A percentile compares a stretch with the other conserved stretches of the same genome.
Conservation (phyloP, 768 basidiomycete genomes). For the Tubosaeta sp. region DNA sequence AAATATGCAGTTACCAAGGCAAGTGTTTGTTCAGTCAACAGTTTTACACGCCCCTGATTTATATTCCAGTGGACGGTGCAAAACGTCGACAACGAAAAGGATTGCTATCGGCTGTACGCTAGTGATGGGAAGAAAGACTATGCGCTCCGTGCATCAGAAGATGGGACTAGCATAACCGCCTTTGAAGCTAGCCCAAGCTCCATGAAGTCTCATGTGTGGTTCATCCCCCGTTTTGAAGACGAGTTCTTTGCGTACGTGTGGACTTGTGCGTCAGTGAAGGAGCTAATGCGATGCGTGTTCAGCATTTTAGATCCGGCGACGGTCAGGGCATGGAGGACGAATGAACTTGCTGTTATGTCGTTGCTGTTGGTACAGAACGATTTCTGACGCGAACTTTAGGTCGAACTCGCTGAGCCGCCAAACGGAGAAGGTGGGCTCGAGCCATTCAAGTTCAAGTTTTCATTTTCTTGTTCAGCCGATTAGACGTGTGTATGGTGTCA, state of each 20-base stretch:
- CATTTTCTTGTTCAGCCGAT: background rate
- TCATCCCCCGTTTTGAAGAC: background rate
- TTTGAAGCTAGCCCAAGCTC: background rate
- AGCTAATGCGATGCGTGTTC: background rate
- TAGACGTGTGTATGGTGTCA: background rate
- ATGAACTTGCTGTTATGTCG: background rate
- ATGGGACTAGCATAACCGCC: constrained; percentile 1
- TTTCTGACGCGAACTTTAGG: background rate
- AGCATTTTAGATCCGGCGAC: background rate
- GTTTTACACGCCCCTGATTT: too few species aligned
- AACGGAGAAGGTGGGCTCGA: background rate
- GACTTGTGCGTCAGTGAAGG: background rate
- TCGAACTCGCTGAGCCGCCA: constrained; percentile 1
- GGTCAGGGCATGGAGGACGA: background rate
- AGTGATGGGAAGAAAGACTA: background rate
- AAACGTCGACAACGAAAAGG: background rate
- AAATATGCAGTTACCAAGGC: background rate
- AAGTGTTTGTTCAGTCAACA: background rate
- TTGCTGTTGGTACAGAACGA: background rate
- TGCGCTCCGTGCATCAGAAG: background rate
- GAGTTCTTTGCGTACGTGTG: background rate
- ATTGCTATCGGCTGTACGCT: constrained; percentile 2
- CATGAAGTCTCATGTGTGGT: constrained; percentile 3
- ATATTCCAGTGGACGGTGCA: constrained; percentile 5
- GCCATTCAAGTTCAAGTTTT: constrained; percentile 7